Evolutionary conservation across 805 yeast genomes (phyloP).

Genomic region (Metschnikowia matae): DNA sequence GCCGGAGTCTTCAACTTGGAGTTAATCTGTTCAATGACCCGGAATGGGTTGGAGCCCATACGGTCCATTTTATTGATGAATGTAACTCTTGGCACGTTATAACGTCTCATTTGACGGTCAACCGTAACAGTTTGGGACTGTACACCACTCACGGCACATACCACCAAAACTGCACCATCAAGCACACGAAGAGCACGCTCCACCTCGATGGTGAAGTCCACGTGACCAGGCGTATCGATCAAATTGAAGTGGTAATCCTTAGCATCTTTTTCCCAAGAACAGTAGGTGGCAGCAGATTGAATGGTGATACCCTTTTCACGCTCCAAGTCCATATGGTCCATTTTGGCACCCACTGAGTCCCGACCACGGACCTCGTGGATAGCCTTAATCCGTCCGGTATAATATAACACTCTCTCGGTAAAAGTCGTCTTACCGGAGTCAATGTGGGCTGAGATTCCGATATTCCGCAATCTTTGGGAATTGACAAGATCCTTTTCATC

Average conservation of each 20-base stretch:
- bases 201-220: conserved; percentile 97
- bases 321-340: conserved; percentile 99
- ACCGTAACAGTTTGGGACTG: conserved; percentile 98
- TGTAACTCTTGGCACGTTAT: conserved; percentile 94
- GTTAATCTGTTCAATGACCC: conserved; percentile 88
- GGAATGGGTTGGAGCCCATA: conserved; percentile 98
- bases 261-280: conserved; percentile 84
- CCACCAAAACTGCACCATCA: conserved; percentile 97
- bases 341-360: conserved; percentile 97
- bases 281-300: conserved; percentile 97
- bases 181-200: conserved; percentile 97
- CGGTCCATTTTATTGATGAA: conserved; percentile 98
- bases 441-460: conserved; percentile 97
- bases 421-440: conserved; percentile 98
- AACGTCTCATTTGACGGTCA: conserved; percentile 97
- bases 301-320: conserved; percentile 98
- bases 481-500: conserved; percentile 49
- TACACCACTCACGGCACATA: conserved; percentile 97
- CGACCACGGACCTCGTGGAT: conserved; percentile 96
- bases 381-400: conserved; percentile 95
- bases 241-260: conserved; percentile 80
- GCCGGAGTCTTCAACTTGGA: conserved; percentile 86
- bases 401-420: conserved; percentile 93
- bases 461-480: conserved; percentile 71
- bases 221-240: conserved; percentile 98